Evolutionary conservation across 306 rosid species (phyloP).

Genomic region (Gastrolobium bilobum): DNA sequence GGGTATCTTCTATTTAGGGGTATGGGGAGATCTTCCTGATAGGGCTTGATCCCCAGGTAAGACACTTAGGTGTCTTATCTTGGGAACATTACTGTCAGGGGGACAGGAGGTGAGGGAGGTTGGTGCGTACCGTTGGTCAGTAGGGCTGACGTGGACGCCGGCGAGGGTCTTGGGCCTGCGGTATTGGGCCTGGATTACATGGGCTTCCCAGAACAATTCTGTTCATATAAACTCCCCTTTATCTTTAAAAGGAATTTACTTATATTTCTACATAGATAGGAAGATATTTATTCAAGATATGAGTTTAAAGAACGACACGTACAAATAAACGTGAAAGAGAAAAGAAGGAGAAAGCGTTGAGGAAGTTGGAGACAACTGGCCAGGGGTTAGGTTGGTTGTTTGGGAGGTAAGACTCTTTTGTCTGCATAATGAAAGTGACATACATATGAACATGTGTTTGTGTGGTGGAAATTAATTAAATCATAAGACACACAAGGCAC

Average conservation of each 20-base stretch:
- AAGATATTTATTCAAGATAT: background rate
- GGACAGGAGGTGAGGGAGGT: no score
- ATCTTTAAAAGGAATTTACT: background rate
- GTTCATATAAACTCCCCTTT: background rate
- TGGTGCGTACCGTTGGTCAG: no score
- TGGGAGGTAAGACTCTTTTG: background rate
- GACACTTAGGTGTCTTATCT: no score
- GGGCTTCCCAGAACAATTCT: no score
- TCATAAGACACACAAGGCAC: no score
- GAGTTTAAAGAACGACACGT: background rate
- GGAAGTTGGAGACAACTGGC: background rate
- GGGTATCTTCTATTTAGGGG: no score
- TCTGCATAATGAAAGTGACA: constrained; percentile 1
- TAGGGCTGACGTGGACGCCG: no score
- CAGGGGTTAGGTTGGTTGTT: constrained; percentile 8
- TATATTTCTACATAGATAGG: background rate
- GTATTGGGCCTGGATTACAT: no score
- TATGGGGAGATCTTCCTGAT: no score
- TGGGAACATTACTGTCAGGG: no score
- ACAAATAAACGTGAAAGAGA: background rate
- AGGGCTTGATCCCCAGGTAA: no score
- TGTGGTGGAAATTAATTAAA: constrained; percentile 19
- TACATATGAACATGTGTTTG: background rate
- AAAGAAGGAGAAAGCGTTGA: background rate
- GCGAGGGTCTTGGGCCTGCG: no score